Base-by-base conservation (phyloP, 495 filamentous ascomycete genomes). In the Lophiostoma macrostomum region DNA sequence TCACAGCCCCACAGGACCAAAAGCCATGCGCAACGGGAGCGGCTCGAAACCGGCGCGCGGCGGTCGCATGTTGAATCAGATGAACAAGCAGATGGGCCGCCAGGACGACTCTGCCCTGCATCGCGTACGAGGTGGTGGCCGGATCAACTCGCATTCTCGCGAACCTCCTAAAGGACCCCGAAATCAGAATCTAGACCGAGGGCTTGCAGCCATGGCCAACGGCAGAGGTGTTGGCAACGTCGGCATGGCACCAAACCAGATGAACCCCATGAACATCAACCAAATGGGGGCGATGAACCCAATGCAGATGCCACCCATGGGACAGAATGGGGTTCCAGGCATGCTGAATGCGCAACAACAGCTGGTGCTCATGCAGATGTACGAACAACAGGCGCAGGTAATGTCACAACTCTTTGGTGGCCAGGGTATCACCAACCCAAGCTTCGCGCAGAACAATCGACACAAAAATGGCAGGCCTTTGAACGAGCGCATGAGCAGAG, bases 311-410 rank as follows among this genome's bases (percentile, higher is more conserved):
- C 28, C 50, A 28, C 51, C 67, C 39, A 52, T 72, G 57, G 68
- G 57, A 31, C 60, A 61, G 36, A 66, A 67, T 43, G 53, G 54
- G 12, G 76, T 76, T 69, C 60, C 48, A 18, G 60, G 61, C 55
- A 71, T 74, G 70, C 42, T 49, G n/a, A 79, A 67, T 28, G 75
- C 80, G 16, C 76, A 86, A 53, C 83, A 85, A 60, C 87, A 90
- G 64, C 84, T 90, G 74, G 82, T 90, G 27, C 72, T 95, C 28
- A 84, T 87, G 71, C 76, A 85, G 25, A 84, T 96, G 74, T 80
- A 91, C 65, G 89, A 96, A 66, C 88, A 96, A 63, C 90, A 96
- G 64, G 87, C 85, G 24, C 80, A 84, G 23, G 82, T 95, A 77
- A 90, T 97, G 79, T 79, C 84, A 40, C 80, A 84, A 54, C 67